phyloP scores from a whole-genome alignment of 2,329 filamentous ascomycete species.

The Seiridium cupressi region DNA sequence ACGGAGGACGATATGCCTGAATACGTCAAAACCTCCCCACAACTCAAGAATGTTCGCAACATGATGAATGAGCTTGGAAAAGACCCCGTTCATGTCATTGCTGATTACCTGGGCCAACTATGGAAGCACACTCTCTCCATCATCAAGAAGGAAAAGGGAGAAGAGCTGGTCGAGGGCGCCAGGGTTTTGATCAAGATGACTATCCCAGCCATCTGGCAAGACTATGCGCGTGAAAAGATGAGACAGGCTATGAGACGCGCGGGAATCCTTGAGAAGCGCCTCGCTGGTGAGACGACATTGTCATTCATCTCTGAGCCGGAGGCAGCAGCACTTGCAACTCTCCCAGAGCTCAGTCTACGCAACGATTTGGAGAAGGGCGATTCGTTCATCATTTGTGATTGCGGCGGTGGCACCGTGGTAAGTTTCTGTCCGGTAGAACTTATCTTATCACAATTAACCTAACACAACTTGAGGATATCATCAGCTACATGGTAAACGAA shows the following conservation, averaged over 20 bases:
- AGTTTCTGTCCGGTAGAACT: background rate
- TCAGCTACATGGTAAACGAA: no score
- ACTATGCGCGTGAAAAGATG: no score
- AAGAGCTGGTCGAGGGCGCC: no score
- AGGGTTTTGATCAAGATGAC: no score
- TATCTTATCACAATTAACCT: no score
- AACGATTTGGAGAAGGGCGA: constrained; percentile 18
- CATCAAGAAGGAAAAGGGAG: no score
- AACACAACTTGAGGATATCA: no score
- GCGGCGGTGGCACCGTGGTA: constrained; percentile 27
- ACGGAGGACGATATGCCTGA: constrained; percentile 26
- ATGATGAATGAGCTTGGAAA: constrained; percentile 12
- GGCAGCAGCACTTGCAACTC: constrained; percentile 38
- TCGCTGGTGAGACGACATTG: constrained; percentile 27
- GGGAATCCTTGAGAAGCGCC: constrained; percentile 30
- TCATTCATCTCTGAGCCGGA: constrained; percentile 42
- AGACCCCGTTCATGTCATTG: constrained; percentile 30
- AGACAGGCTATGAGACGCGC: constrained; percentile 28
- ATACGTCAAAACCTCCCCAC: constrained; percentile 13
- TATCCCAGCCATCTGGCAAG: no score
- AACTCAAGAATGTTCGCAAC: constrained; percentile 14
- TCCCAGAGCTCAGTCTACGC: constrained; percentile 25
- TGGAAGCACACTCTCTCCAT: no score
- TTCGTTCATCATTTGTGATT: constrained; percentile 25
- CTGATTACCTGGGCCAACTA: background rate